Percentiles rank a stretch among this genome's conserved stretches.
phyloP scores from a whole-genome alignment of 495 filamentous ascomycete genomes.

The Rhizodiscina lignyota region DNA sequence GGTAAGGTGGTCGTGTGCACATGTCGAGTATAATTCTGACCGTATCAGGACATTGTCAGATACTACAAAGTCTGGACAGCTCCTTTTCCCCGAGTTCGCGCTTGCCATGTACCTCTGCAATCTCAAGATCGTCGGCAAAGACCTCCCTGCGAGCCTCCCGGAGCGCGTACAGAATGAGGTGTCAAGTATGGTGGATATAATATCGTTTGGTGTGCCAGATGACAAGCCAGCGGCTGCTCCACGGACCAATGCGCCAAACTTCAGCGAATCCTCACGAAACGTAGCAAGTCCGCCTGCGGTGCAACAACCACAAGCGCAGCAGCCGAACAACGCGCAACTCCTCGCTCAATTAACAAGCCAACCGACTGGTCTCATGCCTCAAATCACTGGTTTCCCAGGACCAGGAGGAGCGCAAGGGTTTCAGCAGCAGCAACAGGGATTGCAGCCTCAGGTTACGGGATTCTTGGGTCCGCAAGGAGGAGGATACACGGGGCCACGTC shows the following conservation, averaged over 20 bases:
- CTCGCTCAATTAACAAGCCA: slow-evolving; percentile 58
- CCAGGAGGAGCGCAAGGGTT: neutral
- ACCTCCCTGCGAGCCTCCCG: slow-evolving; percentile 55
- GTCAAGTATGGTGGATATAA: slow-evolving; percentile 98
- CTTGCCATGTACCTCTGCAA: slow-evolving; percentile 99
- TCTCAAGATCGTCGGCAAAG: slow-evolving; percentile 72
- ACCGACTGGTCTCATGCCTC: slow-evolving; percentile 55
- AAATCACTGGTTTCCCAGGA: slow-evolving; percentile 25
- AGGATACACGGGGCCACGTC: slow-evolving; percentile 58
- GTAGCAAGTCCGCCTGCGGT: slow-evolving; percentile 54
- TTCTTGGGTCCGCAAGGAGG: slow-evolving; percentile 27
- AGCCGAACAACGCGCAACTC: slow-evolving; percentile 56
- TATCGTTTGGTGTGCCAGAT: slow-evolving; percentile 84
- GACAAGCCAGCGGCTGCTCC: slow-evolving; percentile 38
- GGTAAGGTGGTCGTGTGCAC: slow-evolving; percentile 33
- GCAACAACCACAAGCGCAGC: slow-evolving; percentile 75
- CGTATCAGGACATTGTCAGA: slow-evolving; percentile 73
- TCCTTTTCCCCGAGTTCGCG: slow-evolving; percentile 96
- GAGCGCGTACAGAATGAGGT: slow-evolving; percentile 90
- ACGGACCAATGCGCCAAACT: slow-evolving; percentile 61
- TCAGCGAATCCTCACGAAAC: slow-evolving; percentile 44
- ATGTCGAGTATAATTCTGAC: slow-evolving; percentile 6
- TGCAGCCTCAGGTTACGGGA: slow-evolving; percentile 20
- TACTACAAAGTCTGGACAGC: slow-evolving; percentile 88
- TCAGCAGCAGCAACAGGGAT: slow-evolving; percentile 31